Percentiles rank a stretch among this genome's conserved stretches.
Conservation (phyloP, 164 flowering plant species). For the Aristolochia fimbriata region DNA sequence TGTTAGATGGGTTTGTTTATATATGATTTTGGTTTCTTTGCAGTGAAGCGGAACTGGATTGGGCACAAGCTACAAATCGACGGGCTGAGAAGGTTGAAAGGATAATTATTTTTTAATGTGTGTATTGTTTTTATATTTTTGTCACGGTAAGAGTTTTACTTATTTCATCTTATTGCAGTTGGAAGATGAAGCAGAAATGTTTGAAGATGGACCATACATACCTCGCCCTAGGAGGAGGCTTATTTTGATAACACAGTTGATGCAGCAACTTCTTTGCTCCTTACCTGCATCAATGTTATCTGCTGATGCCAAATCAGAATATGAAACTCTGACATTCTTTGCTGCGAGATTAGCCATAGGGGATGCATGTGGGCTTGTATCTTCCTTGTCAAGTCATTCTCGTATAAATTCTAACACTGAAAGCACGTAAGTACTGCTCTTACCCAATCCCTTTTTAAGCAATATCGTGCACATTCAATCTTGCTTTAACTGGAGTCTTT, state of each 20-base stretch:
- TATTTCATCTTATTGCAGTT: constrained; percentile 28
- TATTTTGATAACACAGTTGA: constrained; percentile 55
- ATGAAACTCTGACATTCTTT: constrained; percentile 37
- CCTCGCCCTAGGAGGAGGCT: constrained; percentile 56
- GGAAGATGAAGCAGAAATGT: constrained; percentile 35
- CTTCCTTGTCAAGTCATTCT: constrained; percentile 20
- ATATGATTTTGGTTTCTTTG: background rate
- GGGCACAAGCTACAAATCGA: constrained; percentile 60
- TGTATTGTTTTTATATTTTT: background rate
- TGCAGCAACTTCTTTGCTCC: constrained; percentile 64
- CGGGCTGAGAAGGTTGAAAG: constrained; percentile 49
- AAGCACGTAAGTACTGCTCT: constrained; percentile 36
- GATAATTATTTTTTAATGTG: constrained; percentile 1
- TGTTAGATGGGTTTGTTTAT: too few relatives aligned
- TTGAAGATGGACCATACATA: constrained; percentile 28
- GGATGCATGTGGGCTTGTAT: constrained; percentile 60
- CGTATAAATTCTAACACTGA: constrained; percentile 9
- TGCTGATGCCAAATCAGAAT: constrained; percentile 35
- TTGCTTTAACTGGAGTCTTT: background rate
- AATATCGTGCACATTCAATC: background rate
- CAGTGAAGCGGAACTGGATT: constrained; percentile 54
- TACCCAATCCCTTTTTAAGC: background rate
- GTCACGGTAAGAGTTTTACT: background rate
- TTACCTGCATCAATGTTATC: constrained; percentile 39
- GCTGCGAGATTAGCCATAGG: constrained; percentile 53